Conservation (phyloP, 768 basidiomycete species). For the Tylopilus intermedius region DNA sequence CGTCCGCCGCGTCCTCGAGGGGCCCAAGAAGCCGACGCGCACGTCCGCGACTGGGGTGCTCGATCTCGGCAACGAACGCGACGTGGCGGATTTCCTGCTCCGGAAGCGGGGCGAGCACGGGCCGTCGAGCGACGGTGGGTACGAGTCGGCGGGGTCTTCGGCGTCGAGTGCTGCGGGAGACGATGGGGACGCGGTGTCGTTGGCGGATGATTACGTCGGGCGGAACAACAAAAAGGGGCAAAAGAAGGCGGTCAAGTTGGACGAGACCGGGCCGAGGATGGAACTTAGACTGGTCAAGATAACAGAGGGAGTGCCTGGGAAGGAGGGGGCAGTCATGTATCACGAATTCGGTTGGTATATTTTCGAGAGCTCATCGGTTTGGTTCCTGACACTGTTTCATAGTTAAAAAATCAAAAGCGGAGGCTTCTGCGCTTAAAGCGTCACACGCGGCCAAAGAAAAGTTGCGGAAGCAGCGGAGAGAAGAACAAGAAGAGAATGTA, state of each 20-base stretch:
- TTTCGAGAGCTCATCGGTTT: not conserved
- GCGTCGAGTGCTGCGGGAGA: constrained; percentile 81
- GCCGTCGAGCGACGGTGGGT: constrained; percentile 56
- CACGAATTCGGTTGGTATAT: constrained; percentile 80
- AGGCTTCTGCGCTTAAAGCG: constrained; percentile 59
- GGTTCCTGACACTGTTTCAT: constrained; percentile 10
- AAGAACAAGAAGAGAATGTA: constrained; percentile 91
- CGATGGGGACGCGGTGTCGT: constrained; percentile 70
- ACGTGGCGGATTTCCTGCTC: constrained; percentile 93
- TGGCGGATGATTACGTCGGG: constrained; percentile 93
- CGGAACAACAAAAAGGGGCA: constrained; percentile 90
- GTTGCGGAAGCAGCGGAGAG: constrained; percentile 69
- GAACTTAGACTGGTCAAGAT: constrained; percentile 92
- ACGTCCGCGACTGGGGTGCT: constrained; percentile 42
- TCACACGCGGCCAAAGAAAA: constrained; percentile 75
- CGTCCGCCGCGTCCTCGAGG: constrained; percentile 81
- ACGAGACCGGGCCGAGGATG: constrained; percentile 94
- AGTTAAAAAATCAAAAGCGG: constrained; percentile 90
- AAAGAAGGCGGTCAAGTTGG: constrained; percentile 83
- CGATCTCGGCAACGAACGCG: constrained; percentile 85
- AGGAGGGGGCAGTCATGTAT: constrained; percentile 88
- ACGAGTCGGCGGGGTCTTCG: constrained; percentile 78
- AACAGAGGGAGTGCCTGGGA: constrained; percentile 88
- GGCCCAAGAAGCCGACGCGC: constrained; percentile 31
- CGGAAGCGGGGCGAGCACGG: constrained; percentile 58